Conservation (phyloP, 164 flowering plant genomes). For the Aristolochia fimbriata region DNA sequence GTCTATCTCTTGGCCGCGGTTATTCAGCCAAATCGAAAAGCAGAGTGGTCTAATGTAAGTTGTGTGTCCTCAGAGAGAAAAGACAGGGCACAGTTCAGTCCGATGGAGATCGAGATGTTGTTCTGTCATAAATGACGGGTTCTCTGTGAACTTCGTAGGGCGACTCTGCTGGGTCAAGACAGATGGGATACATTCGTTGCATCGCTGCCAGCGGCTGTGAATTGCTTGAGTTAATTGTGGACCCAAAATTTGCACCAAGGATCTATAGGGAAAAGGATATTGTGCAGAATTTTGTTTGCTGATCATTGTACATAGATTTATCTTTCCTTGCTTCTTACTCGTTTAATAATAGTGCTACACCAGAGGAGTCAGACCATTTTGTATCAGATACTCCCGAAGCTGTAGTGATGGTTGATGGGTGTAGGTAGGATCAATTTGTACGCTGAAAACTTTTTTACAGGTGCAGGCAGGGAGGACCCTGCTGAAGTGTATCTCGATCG, state of each 20-base stretch:
- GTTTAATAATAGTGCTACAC: slow-evolving; percentile 30
- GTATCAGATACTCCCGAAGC: background rate
- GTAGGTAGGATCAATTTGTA: background rate
- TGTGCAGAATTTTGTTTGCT: slow-evolving; percentile 39
- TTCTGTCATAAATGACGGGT: slow-evolving; percentile 4
- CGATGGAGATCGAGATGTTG: slow-evolving; percentile 1
- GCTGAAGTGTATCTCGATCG: slow-evolving; percentile 3
- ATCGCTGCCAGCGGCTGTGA: background rate
- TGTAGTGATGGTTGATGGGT: slow-evolving; percentile 1
- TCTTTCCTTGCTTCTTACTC: slow-evolving; percentile 6
- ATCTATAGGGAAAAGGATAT: slow-evolving; percentile 11
- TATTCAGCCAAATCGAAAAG: slow-evolving; percentile 8
- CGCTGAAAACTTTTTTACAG: slow-evolving; percentile 4
- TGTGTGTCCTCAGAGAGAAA: background rate
- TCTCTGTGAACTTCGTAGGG: slow-evolving; percentile 9
- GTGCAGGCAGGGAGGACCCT: slow-evolving; percentile 5
- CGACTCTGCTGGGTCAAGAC: background rate
- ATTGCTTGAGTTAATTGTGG: no score
- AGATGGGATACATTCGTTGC: background rate
- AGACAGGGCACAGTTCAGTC: background rate
- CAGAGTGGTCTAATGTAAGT: no score
- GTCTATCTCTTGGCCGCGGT: slow-evolving; percentile 4
- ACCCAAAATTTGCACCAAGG: background rate
- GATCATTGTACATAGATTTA: slow-evolving; percentile 42
- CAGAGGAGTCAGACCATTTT: background rate